Conservation (phyloP, 345 rosid species). For the Brassica juncea region DNA sequence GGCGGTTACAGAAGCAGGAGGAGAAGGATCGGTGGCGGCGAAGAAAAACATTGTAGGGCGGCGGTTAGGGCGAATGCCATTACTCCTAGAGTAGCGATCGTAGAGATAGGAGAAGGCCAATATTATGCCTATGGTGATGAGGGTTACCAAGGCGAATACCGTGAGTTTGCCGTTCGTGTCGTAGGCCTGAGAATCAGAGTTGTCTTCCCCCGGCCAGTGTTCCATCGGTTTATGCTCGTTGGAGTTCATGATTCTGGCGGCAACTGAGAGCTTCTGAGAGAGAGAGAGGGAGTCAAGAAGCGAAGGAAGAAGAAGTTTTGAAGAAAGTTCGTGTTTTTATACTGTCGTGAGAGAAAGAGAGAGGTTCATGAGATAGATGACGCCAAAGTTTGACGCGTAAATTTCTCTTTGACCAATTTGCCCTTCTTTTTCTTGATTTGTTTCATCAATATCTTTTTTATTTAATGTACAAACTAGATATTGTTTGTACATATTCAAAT, state of each 20-base stretch:
- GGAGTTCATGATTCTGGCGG: background rate
- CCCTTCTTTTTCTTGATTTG: too few relatives aligned
- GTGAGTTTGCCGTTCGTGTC: background rate
- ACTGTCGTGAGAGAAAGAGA: too few relatives aligned
- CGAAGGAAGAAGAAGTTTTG: too few relatives aligned
- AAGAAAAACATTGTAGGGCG: background rate
- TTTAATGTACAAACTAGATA: too few relatives aligned
- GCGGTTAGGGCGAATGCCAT: background rate
- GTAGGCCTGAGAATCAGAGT: background rate
- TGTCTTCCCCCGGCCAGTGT: background rate
- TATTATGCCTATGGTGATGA: background rate
- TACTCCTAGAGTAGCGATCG: background rate
- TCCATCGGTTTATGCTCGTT: background rate
- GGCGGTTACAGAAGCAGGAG: background rate
- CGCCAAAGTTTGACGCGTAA: too few relatives aligned
- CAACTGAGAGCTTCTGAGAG: too few relatives aligned
- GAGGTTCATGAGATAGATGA: too few relatives aligned
- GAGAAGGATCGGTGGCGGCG: background rate
- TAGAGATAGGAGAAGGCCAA: background rate
- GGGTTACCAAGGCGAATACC: background rate
- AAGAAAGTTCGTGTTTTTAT: too few relatives aligned
- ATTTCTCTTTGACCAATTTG: too few relatives aligned
- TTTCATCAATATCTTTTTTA: too few relatives aligned
- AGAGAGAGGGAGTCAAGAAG: too few relatives aligned
- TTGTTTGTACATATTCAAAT: too few relatives aligned